These are phyloP conservation scores for Eucalyptus camaldulensis DNA, from an alignment of 345 rosid species.

Conservation along the genomic window DNA sequence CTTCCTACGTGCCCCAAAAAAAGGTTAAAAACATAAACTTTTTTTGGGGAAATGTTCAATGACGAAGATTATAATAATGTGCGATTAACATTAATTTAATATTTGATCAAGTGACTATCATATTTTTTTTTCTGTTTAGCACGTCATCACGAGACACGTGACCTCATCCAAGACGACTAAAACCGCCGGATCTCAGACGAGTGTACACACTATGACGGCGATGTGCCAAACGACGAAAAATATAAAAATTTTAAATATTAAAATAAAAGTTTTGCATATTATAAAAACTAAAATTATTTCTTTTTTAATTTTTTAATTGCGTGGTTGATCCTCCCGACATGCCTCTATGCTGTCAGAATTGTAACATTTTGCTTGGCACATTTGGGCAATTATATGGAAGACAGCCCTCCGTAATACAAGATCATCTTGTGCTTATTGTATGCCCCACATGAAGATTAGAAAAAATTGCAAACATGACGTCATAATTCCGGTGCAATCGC, in stretches of 20 bases:
- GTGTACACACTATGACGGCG: background rate
- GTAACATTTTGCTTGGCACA: background rate
- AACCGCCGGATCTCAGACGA: background rate
- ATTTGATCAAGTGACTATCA: background rate
- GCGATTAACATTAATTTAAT: background rate
- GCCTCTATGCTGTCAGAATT: background rate
- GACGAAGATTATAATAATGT: background rate
- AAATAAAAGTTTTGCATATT: background rate
- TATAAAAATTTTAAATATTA: background rate
- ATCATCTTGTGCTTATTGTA: background rate
- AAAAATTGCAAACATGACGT: background rate
- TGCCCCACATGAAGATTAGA: background rate
- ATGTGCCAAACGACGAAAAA: no score
- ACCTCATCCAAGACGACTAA: background rate
- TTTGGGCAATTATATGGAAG: background rate
- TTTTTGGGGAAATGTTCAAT: background rate
- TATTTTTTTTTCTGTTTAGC: background rate
- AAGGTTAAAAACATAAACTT: background rate
- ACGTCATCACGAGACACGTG: background rate
- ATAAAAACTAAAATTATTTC: background rate
- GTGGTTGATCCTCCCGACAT: background rate
- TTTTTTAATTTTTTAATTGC: background rate
- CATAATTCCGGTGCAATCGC: accelerated
- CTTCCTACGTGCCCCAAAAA: background rate
- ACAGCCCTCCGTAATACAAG: background rate